Conservation (phyloP, 106 monocot genomes). For the Apostasia shenzhenica region DNA sequence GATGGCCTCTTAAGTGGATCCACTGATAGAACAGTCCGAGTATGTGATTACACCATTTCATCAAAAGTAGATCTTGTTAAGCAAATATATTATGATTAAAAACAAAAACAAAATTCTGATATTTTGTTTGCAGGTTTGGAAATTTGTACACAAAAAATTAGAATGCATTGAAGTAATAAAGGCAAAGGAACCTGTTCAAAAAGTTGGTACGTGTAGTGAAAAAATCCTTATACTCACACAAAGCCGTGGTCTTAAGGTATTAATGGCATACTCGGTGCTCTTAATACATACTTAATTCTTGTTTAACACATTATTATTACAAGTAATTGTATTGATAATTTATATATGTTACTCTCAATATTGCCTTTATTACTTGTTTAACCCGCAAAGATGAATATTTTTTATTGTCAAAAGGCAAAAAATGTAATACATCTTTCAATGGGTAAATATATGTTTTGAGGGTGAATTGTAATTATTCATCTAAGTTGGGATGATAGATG, state of each 20-base stretch:
- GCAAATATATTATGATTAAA: neutral
- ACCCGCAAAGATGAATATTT: too few relatives aligned
- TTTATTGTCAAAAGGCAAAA: too few relatives aligned
- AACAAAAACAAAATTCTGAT: neutral
- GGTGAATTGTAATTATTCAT: too few relatives aligned
- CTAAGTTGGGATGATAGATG: too few relatives aligned
- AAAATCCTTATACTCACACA: slow-evolving; percentile 59
- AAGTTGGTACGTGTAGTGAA: slow-evolving; percentile 46
- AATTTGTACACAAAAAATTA: slow-evolving; percentile 46
- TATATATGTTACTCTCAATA: too few relatives aligned
- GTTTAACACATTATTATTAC: too few relatives aligned
- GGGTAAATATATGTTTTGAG: too few relatives aligned
- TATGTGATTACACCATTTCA: slow-evolving; percentile 14
- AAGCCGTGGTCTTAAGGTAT: slow-evolving; percentile 66
- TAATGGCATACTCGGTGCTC: neutral
- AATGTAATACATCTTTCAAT: too few relatives aligned
- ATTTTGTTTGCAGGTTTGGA: slow-evolving; percentile 68
- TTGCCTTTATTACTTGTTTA: too few relatives aligned
- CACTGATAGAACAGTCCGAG: slow-evolving; percentile 72
- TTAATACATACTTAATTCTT: too few relatives aligned
- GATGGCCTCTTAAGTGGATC: slow-evolving; percentile 90
- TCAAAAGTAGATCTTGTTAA: neutral
- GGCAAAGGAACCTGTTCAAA: slow-evolving; percentile 70
- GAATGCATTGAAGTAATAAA: slow-evolving; percentile 81
- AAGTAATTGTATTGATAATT: too few relatives aligned